phyloP scores from a whole-genome alignment of 208 protist species.

The Entamoeba histolytica region DNA sequence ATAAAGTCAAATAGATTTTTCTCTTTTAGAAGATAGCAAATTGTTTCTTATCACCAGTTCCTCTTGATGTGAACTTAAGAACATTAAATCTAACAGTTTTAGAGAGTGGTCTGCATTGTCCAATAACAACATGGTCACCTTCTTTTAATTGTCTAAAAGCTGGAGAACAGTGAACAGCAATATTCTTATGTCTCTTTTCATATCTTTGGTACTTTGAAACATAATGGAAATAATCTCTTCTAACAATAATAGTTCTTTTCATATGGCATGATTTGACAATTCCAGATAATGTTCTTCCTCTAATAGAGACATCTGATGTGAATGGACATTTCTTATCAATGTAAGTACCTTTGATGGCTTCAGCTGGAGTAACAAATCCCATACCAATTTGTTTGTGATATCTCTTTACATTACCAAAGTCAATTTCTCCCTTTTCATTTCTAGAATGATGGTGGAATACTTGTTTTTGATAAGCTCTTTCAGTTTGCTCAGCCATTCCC shows the following conservation, averaged over 20 bases:
- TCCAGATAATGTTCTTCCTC: conserved; percentile 89
- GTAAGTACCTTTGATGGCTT: conserved; percentile 85
- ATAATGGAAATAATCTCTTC: conserved; percentile 98
- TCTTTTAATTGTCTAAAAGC: conserved; percentile 74
- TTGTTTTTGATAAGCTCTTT: conserved; percentile 67
- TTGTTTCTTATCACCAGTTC: neutral
- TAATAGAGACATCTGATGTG: conserved; percentile 93
- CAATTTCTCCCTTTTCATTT: conserved; percentile 31
- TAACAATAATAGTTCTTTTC: conserved; percentile 83
- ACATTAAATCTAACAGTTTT: conserved; percentile 99
- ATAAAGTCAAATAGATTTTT: too few species aligned
- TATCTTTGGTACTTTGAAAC: conserved; percentile 99
- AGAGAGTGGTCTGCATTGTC: conserved; percentile 90
- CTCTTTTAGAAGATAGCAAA: neutral
- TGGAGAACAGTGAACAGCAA: conserved; percentile 90
- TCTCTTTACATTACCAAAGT: conserved; percentile 48
- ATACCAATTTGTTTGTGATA: conserved; percentile 85
- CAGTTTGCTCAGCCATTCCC: conserved; percentile 29
- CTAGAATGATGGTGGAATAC: conserved; percentile 38
- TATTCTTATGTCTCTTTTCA: conserved; percentile 97
- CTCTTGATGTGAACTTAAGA: neutral
- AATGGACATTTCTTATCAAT: conserved; percentile 99
- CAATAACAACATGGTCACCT: conserved; percentile 90
- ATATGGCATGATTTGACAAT: conserved; percentile 91
- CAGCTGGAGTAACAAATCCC: conserved; percentile 83